Percentiles rank a stretch among this genome's conserved stretches.
These are phyloP conservation scores for Fraxinus paxiana DNA, from an alignment of 305 asterid species.

Conservation along the genomic window DNA sequence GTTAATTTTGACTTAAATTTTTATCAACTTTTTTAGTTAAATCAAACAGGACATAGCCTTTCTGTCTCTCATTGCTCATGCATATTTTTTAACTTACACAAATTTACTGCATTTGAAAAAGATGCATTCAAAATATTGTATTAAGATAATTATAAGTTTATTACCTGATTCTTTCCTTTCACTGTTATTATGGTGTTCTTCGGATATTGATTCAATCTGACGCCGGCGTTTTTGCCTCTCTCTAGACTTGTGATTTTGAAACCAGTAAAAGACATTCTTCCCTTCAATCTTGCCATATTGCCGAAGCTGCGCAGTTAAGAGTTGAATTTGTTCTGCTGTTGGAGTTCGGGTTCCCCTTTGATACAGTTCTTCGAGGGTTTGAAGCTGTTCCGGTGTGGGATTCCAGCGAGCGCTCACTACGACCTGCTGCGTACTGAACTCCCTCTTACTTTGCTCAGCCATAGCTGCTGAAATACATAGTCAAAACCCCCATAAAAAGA, in stretches of 20 bases:
- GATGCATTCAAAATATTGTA: neutral
- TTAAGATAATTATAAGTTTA: neutral
- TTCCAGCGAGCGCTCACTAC: conserved; percentile 99
- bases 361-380: conserved; percentile 70
- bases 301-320: conserved; percentile 70
- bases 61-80: neutral
- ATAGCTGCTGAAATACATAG: conserved; percentile 33
- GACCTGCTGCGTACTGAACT: conserved; percentile 53
- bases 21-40: too few relatives aligned
- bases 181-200: conserved; percentile 21
- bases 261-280: conserved; percentile 95
- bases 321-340: conserved; percentile 84
- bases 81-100: conserved; percentile 8
- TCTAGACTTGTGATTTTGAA: conserved; percentile 89
- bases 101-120: neutral
- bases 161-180: conserved; percentile 58
- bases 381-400: conserved; percentile 90
- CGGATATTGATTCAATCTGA: conserved; percentile 47
- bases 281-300: conserved; percentile 89
- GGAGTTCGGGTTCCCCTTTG: conserved; percentile 81
- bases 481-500: neutral
- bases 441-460: conserved; percentile 64
- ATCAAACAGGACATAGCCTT: neutral
- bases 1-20: too few relatives aligned
- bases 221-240: conserved; percentile 88